phyloP scores from a whole-genome alignment of 257 asterid genomes.

The Ajuga chamaepitys region DNA sequence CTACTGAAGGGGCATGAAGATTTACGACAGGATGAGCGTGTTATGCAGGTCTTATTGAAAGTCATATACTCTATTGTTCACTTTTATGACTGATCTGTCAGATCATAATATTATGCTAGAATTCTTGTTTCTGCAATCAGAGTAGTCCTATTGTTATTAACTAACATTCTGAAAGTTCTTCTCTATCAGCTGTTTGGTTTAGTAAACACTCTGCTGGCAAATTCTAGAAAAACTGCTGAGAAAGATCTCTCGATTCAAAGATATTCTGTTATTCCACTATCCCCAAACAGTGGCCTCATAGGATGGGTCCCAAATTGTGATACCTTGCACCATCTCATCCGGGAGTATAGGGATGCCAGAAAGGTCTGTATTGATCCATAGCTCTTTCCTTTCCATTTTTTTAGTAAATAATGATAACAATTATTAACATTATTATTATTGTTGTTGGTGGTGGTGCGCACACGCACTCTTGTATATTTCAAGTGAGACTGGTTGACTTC shows the following conservation, averaged over 20 bases:
- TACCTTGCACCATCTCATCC: slow-evolving; percentile 90
- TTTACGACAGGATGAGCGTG: slow-evolving; percentile 99
- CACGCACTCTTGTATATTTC: too few species aligned
- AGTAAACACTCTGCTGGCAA: slow-evolving; percentile 83
- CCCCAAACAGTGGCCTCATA: slow-evolving; percentile 96
- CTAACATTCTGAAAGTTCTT: slow-evolving; percentile 18
- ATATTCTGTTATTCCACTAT: slow-evolving; percentile 89
- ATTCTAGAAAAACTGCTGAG: slow-evolving; percentile 90
- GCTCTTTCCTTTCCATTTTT: neutral
- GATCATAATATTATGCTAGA: slow-evolving; percentile 2
- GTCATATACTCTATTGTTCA: neutral
- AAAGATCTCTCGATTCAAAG: slow-evolving; percentile 93
- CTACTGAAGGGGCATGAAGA: slow-evolving; percentile 97
- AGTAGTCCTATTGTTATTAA: neutral
- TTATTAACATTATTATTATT: too few species aligned
- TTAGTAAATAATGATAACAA: too few species aligned
- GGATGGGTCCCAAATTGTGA: slow-evolving; percentile 99
- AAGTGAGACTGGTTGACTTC: slow-evolving; percentile 7
- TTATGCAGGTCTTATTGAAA: slow-evolving; percentile 75
- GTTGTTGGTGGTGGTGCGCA: too few species aligned
- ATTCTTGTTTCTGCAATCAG: neutral
- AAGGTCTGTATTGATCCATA: slow-evolving; percentile 42
- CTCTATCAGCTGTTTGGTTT: slow-evolving; percentile 82
- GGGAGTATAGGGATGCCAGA: slow-evolving; percentile 94
- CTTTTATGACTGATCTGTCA: neutral